Conservation (phyloP, 2,329 filamentous ascomycete species). For the Metarhizium robertsii region DNA sequence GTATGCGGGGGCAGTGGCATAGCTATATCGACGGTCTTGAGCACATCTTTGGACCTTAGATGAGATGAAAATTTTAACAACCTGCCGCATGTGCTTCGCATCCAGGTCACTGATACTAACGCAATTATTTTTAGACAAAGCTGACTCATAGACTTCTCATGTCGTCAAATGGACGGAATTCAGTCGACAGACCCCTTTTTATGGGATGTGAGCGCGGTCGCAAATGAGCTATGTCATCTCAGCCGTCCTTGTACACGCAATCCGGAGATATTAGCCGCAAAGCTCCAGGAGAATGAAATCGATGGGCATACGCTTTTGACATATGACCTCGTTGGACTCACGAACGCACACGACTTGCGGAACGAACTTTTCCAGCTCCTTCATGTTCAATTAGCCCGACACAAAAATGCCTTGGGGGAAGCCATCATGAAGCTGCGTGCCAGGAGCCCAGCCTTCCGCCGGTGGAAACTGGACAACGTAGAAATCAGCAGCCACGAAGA, state of each 20-base stretch:
- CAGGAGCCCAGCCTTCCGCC: constrained; percentile 39
- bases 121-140: background rate
- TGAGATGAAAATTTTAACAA: background rate
- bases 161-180: constrained; percentile 16
- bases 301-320: constrained; percentile 57
- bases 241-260: constrained; percentile 42
- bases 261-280: constrained; percentile 37
- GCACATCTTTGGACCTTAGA: background rate
- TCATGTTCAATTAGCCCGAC: constrained; percentile 46
- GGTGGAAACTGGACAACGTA: constrained; percentile 15
- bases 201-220: constrained; percentile 62
- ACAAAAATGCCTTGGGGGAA: constrained; percentile 46
- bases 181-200: constrained; percentile 54
- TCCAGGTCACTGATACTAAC: background rate
- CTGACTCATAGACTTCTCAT: background rate
- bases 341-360: constrained; percentile 15
- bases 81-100: background rate
- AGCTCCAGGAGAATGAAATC: constrained; percentile 52
- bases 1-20: too few species aligned
- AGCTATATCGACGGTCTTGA: background rate
- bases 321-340: constrained; percentile 36
- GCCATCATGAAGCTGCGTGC: constrained; percentile 48
- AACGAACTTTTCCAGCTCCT: constrained; percentile 45
- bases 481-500: background rate
- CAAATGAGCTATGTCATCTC: constrained; percentile 52